Base-by-base conservation (phyloP, 805 yeast genomes). In the Vanderwaltozyma polyspora region DNA sequence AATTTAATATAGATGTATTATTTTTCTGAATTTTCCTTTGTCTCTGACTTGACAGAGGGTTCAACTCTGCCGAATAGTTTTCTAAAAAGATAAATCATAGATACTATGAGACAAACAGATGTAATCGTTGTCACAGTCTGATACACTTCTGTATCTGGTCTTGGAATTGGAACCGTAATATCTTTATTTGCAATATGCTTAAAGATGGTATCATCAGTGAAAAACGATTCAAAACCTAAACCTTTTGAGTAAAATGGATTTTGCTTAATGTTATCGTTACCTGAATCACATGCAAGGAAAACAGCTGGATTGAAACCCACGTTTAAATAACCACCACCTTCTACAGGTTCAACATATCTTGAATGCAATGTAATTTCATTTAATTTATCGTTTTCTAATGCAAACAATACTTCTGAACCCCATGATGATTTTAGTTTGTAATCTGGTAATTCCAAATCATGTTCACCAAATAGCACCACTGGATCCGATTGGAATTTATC, bases 381-480 rank as follows among this genome's bases (percentile, higher is more conserved):
- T 5, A 41, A 10, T 16, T 31, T 36, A 9, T 45, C 52, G 6
- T 51, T 42, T 7, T 39, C 31, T 32, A 67, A 38, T 30, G 55
- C 57, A 22, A 71, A 56, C 15, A 74, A 45, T 15, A 64, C 63
- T 29, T 63, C 59, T 4, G 74, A 64, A 1, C 78, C 78, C 65
- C 67, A 68, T 8, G 43, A 33, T 7, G 44, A 37, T 7, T 25
- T 26, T 10, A 55, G 27, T 16, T 31, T 43, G 64, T 74, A 75
- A 23, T 57, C 66, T 4, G 81, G 81, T 23, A 64, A 62, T 43
- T 74, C 81, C 17, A 74, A 52, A 45, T 75, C 76, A n/a, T 64
- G 57, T 34, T 70, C 73, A 3, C 79, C 79, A 67, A 69, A 69
- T 1, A 66, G 49, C 2, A 58, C 60, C 1, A 67, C 24, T 12